Conservation (phyloP, 2,329 filamentous ascomycete species). For the Fusarium incarnatum region DNA sequence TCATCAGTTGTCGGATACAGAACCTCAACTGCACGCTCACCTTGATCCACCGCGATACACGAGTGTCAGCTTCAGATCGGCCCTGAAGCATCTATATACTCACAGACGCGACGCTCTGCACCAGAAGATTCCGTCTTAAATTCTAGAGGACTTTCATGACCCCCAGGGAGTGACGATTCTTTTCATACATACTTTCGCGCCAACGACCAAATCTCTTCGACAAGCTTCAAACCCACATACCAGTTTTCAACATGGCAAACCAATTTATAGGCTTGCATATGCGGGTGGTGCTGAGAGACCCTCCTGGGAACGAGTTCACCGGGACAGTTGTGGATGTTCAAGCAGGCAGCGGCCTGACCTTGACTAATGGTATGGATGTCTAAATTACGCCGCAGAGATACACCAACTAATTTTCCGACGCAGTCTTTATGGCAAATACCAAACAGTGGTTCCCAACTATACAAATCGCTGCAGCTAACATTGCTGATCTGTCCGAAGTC, state of each 20-base stretch:
- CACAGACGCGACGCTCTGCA: constrained; percentile 3
- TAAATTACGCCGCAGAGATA: neutral
- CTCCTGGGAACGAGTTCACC: constrained; percentile 72
- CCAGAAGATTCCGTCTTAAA: constrained; percentile 9
- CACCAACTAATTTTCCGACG: constrained; percentile 14
- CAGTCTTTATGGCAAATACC: constrained; percentile 56
- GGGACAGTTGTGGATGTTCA: constrained; percentile 77
- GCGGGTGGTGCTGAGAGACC: constrained; percentile 75
- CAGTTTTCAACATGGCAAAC: constrained; percentile 58
- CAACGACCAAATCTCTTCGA: constrained; percentile 5
- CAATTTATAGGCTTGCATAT: constrained; percentile 83
- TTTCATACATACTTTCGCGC: constrained; percentile 25
- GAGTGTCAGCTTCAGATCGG: neutral
- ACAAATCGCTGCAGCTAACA: constrained; percentile 62
- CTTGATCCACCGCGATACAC: neutral
- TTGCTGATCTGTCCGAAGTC: constrained; percentile 59
- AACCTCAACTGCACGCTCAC: constrained; percentile 19
- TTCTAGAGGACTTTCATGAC: constrained; percentile 39
- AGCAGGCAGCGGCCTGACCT: constrained; percentile 73
- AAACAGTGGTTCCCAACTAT: constrained; percentile 57
- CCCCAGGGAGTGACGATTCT: constrained; percentile 28
- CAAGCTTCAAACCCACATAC: neutral
- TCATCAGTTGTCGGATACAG: constrained; percentile 21
- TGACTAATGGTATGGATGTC: constrained; percentile 78
- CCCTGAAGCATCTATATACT: neutral